Evolutionary conservation across 495 filamentous ascomycete species (phyloP).

Genomic region (Podospora anserina): DNA sequence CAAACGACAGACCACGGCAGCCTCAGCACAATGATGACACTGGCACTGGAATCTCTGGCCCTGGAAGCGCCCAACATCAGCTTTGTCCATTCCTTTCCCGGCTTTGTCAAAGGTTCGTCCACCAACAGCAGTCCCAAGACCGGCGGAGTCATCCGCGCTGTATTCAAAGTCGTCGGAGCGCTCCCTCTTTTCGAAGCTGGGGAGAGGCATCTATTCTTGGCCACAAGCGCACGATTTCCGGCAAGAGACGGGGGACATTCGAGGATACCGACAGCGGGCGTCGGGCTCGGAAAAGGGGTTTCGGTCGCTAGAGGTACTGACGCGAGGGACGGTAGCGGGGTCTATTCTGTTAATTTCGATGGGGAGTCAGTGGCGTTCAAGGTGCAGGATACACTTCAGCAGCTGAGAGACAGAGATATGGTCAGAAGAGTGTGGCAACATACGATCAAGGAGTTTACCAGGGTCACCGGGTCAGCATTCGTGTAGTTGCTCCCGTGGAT

Average conservation of each 20-base stretch:
- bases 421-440: constrained; percentile 49
- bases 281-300: constrained; percentile 32
- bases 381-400: constrained; percentile 37
- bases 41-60: constrained; percentile 51
- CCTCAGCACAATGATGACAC: constrained; percentile 46
- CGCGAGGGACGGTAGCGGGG: constrained; percentile 50
- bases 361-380: constrained; percentile 37
- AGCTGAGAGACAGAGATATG: constrained; percentile 41
- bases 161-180: constrained; percentile 17
- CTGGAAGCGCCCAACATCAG: constrained; percentile 45
- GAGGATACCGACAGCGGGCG: constrained; percentile 20
- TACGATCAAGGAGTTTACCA: constrained; percentile 46
- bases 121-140: constrained; percentile 28
- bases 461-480: constrained; percentile 33
- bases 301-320: constrained; percentile 39
- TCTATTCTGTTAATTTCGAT: constrained; percentile 49
- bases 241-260: constrained; percentile 17
- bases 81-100: constrained; percentile 60
- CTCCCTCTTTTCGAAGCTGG: constrained; percentile 45
- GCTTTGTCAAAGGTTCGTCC: constrained; percentile 39
- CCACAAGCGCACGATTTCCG: constrained; percentile 52
- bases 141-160: constrained; percentile 1
- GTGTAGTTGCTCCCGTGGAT: background rate
- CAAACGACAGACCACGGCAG: constrained; percentile 16
- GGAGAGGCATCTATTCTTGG: constrained; percentile 53